Evolutionary conservation across 768 basidiomycete species (phyloP), one percentile per base, ranked within the genome.

Genomic region (Psilocybe tampanensis): DNA sequence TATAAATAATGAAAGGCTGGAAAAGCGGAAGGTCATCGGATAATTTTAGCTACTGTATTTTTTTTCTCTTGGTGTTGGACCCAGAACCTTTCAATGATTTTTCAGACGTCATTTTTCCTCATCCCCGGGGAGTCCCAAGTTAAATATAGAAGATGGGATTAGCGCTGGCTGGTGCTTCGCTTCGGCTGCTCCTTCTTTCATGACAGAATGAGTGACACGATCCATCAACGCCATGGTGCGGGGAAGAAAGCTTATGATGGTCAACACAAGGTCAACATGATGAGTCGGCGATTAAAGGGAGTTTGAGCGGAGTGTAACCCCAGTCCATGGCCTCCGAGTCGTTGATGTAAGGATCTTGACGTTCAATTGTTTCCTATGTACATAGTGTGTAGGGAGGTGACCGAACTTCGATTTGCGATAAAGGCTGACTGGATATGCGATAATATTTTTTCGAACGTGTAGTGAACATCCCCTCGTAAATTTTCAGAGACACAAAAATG

Each of bases 191-290:
- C 44, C 42, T 43, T 32, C 44, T 44, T 41, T 54, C 29, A 47
- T 47, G 43, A 22, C 43, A 45, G 32, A 21, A 33, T 22, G n/a
- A 9, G 24, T 54, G 52, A 54, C 52, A 54, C 32, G 29, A 54
- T 54, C 52, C 29, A 19, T 54, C 52, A 54, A 47, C 9, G 43
- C 21, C 12, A 8, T 11, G 17, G 21, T 13, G 17, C 21, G 19
- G 17, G 50, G 39, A 36, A 39, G 9, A 36, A 5, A 18, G 3
- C 29, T 12, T 34, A 15, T 15, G 33, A 34, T 34, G 33, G n/a
- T n/a, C 13, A 39, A 39, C n/a, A n/a, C n/a, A n/a, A n/a, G n/a
- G n/a, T n/a, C n/a, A n/a, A n/a, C n/a, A n/a, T n/a, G 29, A 29
- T 9, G 9, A 29, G 29, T 29, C 29, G 29, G 29, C 29, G n/a